These are phyloP conservation scores for Neopestalotiopsis sp. DNA, from an alignment of 2,329 filamentous ascomycete species.

Conservation along the genomic window DNA sequence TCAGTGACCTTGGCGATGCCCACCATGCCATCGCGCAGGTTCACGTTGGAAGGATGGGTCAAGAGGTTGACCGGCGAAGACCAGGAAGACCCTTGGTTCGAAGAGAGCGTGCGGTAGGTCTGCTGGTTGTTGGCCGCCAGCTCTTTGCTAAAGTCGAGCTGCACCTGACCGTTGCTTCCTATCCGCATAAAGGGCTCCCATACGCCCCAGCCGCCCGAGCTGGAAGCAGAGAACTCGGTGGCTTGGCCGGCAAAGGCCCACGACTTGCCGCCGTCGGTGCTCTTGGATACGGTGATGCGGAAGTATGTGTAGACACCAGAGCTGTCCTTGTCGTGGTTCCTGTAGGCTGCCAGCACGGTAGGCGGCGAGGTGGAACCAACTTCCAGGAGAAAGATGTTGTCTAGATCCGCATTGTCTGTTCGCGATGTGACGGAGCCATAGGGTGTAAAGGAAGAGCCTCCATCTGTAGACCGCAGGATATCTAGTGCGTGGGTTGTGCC, in stretches of 20 bases:
- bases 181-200: constrained; percentile 51
- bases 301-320: constrained; percentile 40
- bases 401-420: constrained; percentile 39
- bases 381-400: constrained; percentile 48
- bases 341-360: constrained; percentile 45
- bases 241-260: constrained; percentile 46
- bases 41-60: constrained; percentile 39
- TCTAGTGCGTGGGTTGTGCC: constrained; percentile 36
- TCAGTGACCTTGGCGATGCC: constrained; percentile 41
- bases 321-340: constrained; percentile 45
- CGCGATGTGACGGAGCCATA: constrained; percentile 42
- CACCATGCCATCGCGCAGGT: constrained; percentile 41
- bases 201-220: constrained; percentile 34
- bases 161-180: constrained; percentile 41
- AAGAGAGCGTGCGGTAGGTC: constrained; percentile 43
- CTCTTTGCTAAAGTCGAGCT: constrained; percentile 48
- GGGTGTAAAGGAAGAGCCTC: constrained; percentile 39
- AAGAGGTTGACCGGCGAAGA: constrained; percentile 34
- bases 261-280: constrained; percentile 35
- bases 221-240: constrained; percentile 38
- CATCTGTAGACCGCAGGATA: constrained; percentile 43
- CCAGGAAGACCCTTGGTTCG: constrained; percentile 44
- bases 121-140: constrained; percentile 47
- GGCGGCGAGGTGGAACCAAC: constrained; percentile 32
- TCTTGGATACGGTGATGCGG: constrained; percentile 42